A percentile compares a stretch with the other conserved stretches of the same genome.
Conservation (phyloP, 257 asterid genomes). For the Solanum ahanhuiri region DNA sequence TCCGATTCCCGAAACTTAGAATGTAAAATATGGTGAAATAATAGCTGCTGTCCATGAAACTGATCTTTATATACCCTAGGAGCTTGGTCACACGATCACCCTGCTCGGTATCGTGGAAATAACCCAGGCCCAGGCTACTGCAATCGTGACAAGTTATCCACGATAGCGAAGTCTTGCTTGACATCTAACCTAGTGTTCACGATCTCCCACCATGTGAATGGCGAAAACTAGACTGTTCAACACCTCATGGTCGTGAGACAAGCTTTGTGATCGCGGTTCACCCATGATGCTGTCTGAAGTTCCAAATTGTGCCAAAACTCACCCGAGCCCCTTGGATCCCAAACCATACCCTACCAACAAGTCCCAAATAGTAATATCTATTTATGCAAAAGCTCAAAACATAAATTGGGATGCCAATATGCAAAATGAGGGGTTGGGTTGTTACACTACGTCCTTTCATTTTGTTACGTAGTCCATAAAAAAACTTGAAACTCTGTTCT, state of each 20-base stretch:
- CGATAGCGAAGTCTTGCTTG: neutral
- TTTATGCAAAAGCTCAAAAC: neutral
- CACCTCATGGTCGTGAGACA: neutral
- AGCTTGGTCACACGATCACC: neutral
- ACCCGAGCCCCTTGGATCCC: neutral
- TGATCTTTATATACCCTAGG: neutral
- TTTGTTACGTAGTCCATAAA: neutral
- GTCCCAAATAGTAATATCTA: neutral
- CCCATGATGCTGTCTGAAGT: neutral
- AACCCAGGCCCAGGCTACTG: neutral
- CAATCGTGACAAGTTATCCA: neutral
- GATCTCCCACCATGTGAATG: neutral
- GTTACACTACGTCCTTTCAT: neutral
- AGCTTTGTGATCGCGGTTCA: neutral
- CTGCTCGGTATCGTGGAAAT: neutral
- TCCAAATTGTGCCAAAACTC: neutral
- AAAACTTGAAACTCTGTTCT: neutral
- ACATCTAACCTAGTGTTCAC: neutral
- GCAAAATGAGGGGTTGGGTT: neutral
- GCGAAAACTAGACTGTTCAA: neutral
- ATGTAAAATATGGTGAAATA: neutral
- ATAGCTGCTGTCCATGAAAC: neutral
- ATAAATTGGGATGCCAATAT: neutral
- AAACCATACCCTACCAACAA: neutral
- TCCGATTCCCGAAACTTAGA: neutral